Evolutionary conservation across 2,329 filamentous ascomycete genomes (phyloP).

Genomic region (Cylindrodendrum hubeiense): DNA sequence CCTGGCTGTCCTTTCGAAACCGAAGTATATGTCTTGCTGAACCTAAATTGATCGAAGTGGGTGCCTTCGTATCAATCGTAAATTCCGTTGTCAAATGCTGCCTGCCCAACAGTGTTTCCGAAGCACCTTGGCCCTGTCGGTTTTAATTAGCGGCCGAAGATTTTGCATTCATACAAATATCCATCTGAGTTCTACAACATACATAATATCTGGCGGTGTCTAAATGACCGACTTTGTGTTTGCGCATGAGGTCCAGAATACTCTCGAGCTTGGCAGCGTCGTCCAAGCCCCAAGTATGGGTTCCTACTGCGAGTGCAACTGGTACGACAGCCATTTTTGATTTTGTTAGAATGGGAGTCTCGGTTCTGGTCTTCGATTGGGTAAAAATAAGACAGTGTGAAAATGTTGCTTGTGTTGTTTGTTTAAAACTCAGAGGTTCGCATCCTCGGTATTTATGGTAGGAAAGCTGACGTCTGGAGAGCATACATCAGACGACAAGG

Average conservation of each 20-base stretch:
- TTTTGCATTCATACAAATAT: too few species aligned
- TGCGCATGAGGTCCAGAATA: not conserved
- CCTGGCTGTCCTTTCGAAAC: not conserved
- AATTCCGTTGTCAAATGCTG: not conserved
- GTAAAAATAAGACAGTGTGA: not conserved
- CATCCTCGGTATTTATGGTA: too few species aligned
- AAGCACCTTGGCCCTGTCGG: constrained; percentile 1
- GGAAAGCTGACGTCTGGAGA: too few species aligned
- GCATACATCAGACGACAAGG: too few species aligned
- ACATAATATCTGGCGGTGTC: constrained; percentile 12
- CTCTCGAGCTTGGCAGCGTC: not conserved
- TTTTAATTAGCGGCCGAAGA: too few species aligned
- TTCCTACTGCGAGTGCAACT: not conserved
- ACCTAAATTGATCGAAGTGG: not conserved
- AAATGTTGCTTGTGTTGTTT: too few species aligned
- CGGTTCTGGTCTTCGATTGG: not conserved
- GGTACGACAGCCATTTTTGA: not conserved
- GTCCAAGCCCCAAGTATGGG: constrained; percentile 5
- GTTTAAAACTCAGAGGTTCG: too few species aligned
- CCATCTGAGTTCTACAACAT: not conserved
- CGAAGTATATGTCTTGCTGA: not conserved
- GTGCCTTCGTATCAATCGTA: constrained; percentile 2
- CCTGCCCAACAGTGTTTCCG: not conserved
- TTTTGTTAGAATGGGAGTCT: not conserved
- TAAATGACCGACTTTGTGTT: not conserved